Conservation (phyloP, 495 filamentous ascomycete species). For the Xylaria telfairii region DNA sequence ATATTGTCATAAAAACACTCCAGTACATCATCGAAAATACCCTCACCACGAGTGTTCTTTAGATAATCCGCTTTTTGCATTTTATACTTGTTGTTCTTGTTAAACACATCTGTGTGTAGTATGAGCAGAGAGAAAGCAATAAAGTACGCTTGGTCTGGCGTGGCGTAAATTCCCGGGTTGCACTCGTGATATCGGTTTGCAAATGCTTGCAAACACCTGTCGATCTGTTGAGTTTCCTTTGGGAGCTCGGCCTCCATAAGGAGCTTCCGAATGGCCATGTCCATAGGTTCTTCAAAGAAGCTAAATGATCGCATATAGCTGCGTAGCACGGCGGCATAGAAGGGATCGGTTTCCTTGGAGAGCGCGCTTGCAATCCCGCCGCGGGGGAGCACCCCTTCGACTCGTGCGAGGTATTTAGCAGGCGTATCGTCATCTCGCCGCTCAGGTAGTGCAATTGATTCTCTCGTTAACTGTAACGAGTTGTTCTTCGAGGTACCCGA, state of each 20-base stretch:
- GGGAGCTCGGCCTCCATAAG: slow-evolving; percentile 96
- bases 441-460: slow-evolving; percentile 73
- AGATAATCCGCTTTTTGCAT: slow-evolving; percentile 97
- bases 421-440: slow-evolving; percentile 89
- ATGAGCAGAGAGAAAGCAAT: slow-evolving; percentile 97
- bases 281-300: slow-evolving; percentile 95
- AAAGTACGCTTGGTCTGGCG: slow-evolving; percentile 94
- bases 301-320: slow-evolving; percentile 95
- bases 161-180: slow-evolving; percentile 93
- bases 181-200: slow-evolving; percentile 97
- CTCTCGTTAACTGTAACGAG: slow-evolving; percentile 67
- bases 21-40: slow-evolving; percentile 88
- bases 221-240: slow-evolving; percentile 97
- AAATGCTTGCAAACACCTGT: slow-evolving; percentile 91
- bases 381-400: slow-evolving; percentile 78
- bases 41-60: slow-evolving; percentile 89
- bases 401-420: slow-evolving; percentile 80
- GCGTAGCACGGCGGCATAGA: slow-evolving; percentile 79
- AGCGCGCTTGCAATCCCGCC: slow-evolving; percentile 81
- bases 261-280: slow-evolving; percentile 95
- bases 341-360: slow-evolving; percentile 82
- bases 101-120: slow-evolving; percentile 96
- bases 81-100: slow-evolving; percentile 99
- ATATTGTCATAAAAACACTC: slow-evolving; percentile 99
- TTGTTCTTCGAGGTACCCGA: slow-evolving; percentile 72